These are phyloP conservation scores for Rhododendron simsii DNA, from an alignment of 148 eudicot genomes.

Conservation along the genomic window DNA sequence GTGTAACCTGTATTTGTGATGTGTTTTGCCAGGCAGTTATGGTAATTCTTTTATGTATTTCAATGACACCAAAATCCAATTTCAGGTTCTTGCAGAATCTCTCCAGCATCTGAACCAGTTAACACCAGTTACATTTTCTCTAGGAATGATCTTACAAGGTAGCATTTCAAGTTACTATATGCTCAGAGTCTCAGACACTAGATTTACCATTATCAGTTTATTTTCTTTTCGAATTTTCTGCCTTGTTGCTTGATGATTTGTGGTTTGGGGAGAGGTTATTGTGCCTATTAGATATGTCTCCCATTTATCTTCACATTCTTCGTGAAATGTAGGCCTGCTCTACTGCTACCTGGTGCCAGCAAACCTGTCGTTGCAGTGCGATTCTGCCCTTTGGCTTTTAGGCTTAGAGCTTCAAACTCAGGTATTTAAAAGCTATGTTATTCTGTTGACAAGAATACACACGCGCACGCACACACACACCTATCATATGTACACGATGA, in stretches of 20 bases:
- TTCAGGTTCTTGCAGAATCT: conserved; percentile 74
- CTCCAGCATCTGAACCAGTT: conserved; percentile 59
- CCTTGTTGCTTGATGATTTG: not conserved
- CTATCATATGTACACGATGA: not conserved
- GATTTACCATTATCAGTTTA: not conserved
- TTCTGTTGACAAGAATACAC: not conserved
- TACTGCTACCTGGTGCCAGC: conserved; percentile 91
- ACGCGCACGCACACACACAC: not conserved
- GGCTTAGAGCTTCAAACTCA: conserved; percentile 50
- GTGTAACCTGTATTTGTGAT: not conserved
- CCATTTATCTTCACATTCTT: conserved; percentile 9
- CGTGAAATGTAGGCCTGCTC: conserved; percentile 64
- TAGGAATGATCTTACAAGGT: conserved; percentile 89
- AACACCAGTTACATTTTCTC: conserved; percentile 84
- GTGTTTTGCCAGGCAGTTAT: not conserved
- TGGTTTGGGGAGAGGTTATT: not conserved
- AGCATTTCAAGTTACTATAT: conserved; percentile 14
- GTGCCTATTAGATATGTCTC: not conserved
- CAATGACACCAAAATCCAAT: conserved; percentile 2
- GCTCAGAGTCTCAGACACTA: not conserved
- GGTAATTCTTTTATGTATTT: not conserved
- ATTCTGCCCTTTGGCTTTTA: conserved; percentile 78
- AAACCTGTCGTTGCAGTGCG: conserved; percentile 94
- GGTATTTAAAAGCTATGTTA: conserved; percentile 26
- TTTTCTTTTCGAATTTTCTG: not conserved